Evolutionary conservation across 2,329 filamentous ascomycete genomes (phyloP).

Genomic region (Beauveria asiatica): DNA sequence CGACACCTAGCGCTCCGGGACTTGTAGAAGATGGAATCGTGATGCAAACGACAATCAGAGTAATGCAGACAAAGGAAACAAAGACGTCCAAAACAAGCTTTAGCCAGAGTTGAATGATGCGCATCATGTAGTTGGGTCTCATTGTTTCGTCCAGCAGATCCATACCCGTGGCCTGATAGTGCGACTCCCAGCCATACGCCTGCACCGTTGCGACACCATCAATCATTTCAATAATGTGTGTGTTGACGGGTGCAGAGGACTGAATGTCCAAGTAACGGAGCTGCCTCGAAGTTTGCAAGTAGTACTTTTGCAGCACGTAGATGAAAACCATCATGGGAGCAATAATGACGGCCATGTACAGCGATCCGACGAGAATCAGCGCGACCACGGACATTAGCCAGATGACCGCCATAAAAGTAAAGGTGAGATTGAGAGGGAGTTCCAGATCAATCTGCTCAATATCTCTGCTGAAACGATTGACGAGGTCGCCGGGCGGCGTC

Average conservation of each 20-base stretch:
- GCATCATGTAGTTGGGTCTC: conserved; percentile 31
- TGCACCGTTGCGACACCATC: conserved; percentile 23
- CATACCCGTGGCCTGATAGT: conserved; percentile 16
- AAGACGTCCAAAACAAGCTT: conserved; percentile 36
- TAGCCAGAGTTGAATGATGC: conserved; percentile 41
- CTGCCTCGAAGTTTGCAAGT: conserved; percentile 24
- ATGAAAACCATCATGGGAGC: conserved; percentile 25
- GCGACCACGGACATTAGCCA: conserved; percentile 20
- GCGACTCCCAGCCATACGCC: conserved; percentile 23
- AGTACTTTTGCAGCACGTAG: conserved; percentile 21
- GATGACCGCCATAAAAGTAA: conserved; percentile 17
- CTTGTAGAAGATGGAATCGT: conserved; percentile 21
- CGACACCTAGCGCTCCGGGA: conserved; percentile 19
- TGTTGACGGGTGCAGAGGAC: conserved; percentile 22
- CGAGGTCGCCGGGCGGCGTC: conserved; percentile 26
- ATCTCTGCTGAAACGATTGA: conserved; percentile 33
- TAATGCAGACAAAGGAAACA: conserved; percentile 35
- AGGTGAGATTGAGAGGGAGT: conserved; percentile 23
- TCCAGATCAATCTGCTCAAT: conserved; percentile 30
- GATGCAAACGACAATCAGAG: conserved; percentile 37
- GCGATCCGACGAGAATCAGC: conserved; percentile 37
- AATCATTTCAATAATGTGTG: conserved; percentile 20
- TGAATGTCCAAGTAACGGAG: conserved; percentile 23
- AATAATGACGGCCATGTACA: conserved; percentile 35
- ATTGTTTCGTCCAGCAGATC: conserved; percentile 26